Evolutionary conservation across 805 yeast genomes (phyloP).

Genomic region (Saccharomycopsis olivae): DNA sequence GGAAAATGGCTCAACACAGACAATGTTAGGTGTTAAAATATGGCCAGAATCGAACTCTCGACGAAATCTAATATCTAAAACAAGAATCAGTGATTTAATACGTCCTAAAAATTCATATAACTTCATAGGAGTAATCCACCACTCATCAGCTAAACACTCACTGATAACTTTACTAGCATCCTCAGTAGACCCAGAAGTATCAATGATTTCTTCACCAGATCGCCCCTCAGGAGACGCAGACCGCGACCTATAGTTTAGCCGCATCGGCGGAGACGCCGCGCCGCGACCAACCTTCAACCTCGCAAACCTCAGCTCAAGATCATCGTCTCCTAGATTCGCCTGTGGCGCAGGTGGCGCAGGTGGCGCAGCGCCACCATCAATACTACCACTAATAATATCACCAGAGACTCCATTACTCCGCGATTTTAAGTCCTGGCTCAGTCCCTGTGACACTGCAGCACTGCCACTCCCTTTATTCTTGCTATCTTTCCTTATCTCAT

Average conservation of each 20-base stretch:
- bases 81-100: too few species aligned
- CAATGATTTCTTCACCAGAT: too few species aligned
- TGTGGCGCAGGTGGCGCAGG: neutral
- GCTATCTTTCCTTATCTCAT: too few species aligned
- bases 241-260: slow-evolving; percentile 12
- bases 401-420: too few species aligned
- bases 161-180: too few species aligned
- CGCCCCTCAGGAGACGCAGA: slow-evolving; percentile 17
- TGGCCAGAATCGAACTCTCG: slow-evolving; percentile 53
- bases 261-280: slow-evolving; percentile 15
- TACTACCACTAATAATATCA: too few species aligned
- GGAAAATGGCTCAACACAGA: slow-evolving; percentile 69
- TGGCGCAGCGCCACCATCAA: too few species aligned
- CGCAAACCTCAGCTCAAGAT: neutral
- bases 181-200: too few species aligned
- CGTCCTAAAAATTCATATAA: too few species aligned
- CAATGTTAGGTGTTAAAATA: slow-evolving; percentile 44
- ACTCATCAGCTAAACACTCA: neutral
- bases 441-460: too few species aligned
- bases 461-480: too few species aligned
- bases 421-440: too few species aligned
- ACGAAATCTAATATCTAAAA: slow-evolving; percentile 64
- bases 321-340: neutral
- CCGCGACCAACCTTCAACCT: neutral
- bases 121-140: slow-evolving; percentile 7